Evolutionary conservation across 306 rosid species (phyloP).

Genomic region (Trifolium repens): DNA sequence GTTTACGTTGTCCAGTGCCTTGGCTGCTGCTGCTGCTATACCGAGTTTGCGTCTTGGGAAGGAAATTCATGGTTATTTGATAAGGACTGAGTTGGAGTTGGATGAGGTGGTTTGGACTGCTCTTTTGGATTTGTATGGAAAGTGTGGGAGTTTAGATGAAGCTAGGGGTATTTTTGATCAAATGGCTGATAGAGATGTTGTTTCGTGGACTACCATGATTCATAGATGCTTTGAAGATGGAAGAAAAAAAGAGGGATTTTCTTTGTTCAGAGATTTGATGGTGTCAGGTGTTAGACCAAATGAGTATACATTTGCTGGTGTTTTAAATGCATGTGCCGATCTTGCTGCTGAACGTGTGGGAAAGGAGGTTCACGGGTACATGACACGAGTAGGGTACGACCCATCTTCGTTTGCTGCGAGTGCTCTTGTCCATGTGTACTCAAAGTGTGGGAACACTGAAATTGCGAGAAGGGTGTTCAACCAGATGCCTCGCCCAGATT

Average conservation of each 20-base stretch:
- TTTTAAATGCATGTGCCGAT: conserved; percentile 71
- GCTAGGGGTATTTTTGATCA: conserved; percentile 62
- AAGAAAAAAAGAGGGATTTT: conserved; percentile 66
- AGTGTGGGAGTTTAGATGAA: conserved; percentile 71
- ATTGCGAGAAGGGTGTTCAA: conserved; percentile 60
- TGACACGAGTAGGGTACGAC: conserved; percentile 60
- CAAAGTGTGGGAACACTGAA: conserved; percentile 66
- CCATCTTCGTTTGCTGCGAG: conserved; percentile 61
- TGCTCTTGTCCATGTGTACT: conserved; percentile 70
- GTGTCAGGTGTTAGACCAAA: conserved; percentile 56
- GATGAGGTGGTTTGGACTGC: conserved; percentile 79
- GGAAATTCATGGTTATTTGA: conserved; percentile 69
- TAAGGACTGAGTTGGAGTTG: conserved; percentile 54
- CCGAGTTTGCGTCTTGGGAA: conserved; percentile 57
- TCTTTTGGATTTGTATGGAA: conserved; percentile 63
- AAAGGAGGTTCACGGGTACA: conserved; percentile 68
- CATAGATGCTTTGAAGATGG: conserved; percentile 67
- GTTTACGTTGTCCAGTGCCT: conserved; percentile 58
- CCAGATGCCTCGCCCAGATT: conserved; percentile 59
- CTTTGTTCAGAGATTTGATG: conserved; percentile 58
- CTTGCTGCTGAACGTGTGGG: conserved; percentile 57
- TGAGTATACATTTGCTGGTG: conserved; percentile 69
- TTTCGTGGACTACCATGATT: conserved; percentile 72
- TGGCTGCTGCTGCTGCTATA: conserved; percentile 66
- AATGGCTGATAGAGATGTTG: conserved; percentile 57